A percentile compares a stretch with the other conserved stretches of the same genome.
Conservation (phyloP, 805 yeast species). For the Starmerella etchellsii region DNA sequence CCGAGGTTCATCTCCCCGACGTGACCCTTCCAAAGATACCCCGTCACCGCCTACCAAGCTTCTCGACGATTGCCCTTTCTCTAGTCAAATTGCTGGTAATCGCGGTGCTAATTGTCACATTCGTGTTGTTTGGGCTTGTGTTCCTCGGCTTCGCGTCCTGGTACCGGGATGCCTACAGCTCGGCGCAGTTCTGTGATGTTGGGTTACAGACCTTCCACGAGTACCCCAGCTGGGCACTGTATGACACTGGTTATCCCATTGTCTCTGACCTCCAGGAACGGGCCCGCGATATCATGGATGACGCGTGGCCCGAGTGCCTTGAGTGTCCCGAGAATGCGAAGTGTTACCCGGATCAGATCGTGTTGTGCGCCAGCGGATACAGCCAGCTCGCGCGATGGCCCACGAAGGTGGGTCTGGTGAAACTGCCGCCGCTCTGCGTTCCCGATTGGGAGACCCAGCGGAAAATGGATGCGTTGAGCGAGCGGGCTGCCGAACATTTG, state of each 20-base stretch:
- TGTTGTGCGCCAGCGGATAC: constrained; percentile 63
- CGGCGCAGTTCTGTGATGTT: constrained; percentile 17
- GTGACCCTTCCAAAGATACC: neutral
- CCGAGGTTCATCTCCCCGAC: neutral
- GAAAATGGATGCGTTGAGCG: constrained; percentile 49
- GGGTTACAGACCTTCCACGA: constrained; percentile 1
- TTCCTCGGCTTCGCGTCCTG: constrained; percentile 5
- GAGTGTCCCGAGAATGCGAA: constrained; percentile 73
- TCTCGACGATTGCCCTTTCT: too few relatives aligned
- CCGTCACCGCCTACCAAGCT: too few relatives aligned
- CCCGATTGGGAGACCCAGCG: constrained; percentile 63
- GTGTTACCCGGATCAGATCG: constrained; percentile 47
- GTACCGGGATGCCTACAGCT: constrained; percentile 9
- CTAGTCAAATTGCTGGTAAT: too few relatives aligned
- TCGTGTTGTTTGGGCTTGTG: neutral
- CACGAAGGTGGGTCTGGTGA: constrained; percentile 43
- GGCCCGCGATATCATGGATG: constrained; percentile 13
- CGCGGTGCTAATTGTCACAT: neutral
- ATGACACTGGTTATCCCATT: constrained; percentile 3
- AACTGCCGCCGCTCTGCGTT: constrained; percentile 52
- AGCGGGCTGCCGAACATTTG: constrained; percentile 52
- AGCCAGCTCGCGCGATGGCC: constrained; percentile 41
- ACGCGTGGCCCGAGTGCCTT: constrained; percentile 34
- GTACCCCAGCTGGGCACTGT: constrained; percentile 15
- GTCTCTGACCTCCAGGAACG: constrained; percentile 5